These are phyloP conservation scores for Setaria viridis DNA, from an alignment of 202 grass and related monocot species.

Conservation along the genomic window DNA sequence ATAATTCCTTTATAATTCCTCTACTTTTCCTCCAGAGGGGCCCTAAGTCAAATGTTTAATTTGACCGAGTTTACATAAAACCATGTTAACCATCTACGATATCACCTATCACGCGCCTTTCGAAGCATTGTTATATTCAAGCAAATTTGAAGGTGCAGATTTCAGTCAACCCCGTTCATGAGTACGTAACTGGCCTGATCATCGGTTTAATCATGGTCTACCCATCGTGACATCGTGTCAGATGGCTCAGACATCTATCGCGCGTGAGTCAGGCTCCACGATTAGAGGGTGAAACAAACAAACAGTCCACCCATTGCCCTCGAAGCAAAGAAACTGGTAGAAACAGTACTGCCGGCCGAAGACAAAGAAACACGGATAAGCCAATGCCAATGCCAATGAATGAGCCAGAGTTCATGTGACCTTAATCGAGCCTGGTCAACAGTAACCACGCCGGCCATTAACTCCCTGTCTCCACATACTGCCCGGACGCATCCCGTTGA, in stretches of 20 bases:
- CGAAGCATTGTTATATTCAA: no score
- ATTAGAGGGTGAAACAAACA: neutral
- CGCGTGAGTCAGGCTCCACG: neutral
- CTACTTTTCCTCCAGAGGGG: no score
- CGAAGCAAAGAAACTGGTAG: neutral
- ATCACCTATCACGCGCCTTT: no score
- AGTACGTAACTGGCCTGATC: no score
- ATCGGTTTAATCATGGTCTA: neutral
- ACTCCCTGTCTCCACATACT: constrained; percentile 7
- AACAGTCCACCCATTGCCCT: neutral
- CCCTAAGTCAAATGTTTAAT: no score
- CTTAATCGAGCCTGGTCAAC: neutral
- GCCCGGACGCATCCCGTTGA: constrained; percentile 2
- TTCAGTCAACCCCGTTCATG: no score
- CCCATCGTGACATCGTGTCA: neutral
- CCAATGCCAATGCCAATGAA: neutral
- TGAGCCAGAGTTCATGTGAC: neutral
- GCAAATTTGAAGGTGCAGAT: no score
- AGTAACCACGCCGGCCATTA: constrained; percentile 5
- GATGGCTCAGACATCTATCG: neutral
- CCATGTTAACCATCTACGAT: no score
- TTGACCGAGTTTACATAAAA: no score
- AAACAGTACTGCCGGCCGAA: neutral
- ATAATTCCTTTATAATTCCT: no score
- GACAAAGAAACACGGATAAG: neutral